Percentiles rank a stretch among this genome's conserved stretches.
phyloP scores from a whole-genome alignment of 1,284 basidiomycete species.

The Puccinia horiana region DNA sequence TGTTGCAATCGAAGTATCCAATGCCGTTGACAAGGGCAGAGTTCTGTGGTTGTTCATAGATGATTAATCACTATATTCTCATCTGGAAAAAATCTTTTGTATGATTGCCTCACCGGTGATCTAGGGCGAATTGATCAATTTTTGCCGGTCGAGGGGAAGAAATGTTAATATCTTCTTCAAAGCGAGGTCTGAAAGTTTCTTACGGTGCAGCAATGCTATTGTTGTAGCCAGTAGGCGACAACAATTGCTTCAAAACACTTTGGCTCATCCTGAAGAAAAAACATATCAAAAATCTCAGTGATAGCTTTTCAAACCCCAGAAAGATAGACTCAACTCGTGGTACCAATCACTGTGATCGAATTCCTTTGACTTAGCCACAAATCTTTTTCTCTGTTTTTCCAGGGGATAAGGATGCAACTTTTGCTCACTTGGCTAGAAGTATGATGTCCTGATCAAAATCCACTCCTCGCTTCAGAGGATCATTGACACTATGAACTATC shows the following conservation, averaged over 20 bases:
- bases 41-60: neutral
- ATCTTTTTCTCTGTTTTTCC: neutral
- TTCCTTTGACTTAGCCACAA: neutral
- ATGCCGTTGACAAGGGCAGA: constrained; percentile 41
- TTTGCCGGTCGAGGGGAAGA: neutral
- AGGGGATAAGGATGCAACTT: neutral
- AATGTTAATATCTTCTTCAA: neutral
- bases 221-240: constrained; percentile 53
- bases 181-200: constrained; percentile 54
- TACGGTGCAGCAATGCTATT: constrained; percentile 55
- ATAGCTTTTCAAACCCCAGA: neutral
- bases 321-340: constrained; percentile 37
- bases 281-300: neutral
- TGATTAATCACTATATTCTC: neutral
- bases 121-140: constrained; percentile 62
- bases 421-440: constrained; percentile 24
- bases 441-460: constrained; percentile 44
- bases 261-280: constrained; percentile 16
- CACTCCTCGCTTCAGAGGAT: constrained; percentile 50
- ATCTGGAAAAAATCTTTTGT: neutral
- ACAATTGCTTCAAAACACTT: constrained; percentile 35
- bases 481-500: constrained; percentile 53
- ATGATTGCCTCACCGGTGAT: constrained; percentile 17
- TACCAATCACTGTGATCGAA: constrained; percentile 38
- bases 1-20: constrained; percentile 35